Evolutionary conservation across 768 basidiomycete genomes (phyloP).

Genomic region (Pleurotus tuoliensis): DNA sequence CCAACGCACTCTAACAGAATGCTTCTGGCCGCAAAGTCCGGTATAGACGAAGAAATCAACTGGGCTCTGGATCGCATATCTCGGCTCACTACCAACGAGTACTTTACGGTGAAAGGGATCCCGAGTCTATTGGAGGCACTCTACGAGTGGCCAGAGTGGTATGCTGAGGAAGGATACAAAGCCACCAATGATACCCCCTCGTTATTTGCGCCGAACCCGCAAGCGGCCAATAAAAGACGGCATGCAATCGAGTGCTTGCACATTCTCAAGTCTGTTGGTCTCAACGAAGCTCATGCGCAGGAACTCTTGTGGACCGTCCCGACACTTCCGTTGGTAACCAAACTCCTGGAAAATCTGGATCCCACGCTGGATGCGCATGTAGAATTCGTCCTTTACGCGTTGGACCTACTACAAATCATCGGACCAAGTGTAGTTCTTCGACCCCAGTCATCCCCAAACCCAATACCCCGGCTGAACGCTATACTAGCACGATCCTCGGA

Average conservation of each 20-base stretch:
- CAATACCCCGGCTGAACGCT: constrained; percentile 52
- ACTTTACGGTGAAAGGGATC: constrained; percentile 66
- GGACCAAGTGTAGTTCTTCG: constrained; percentile 39
- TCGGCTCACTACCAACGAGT: constrained; percentile 74
- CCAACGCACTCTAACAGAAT: constrained; percentile 77
- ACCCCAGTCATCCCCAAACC: constrained; percentile 30
- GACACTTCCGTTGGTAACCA: constrained; percentile 63
- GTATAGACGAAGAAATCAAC: constrained; percentile 74
- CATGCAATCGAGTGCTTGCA: constrained; percentile 86
- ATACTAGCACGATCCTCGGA: constrained; percentile 61
- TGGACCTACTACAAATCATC: constrained; percentile 70
- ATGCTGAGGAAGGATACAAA: constrained; percentile 58
- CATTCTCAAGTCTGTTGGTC: constrained; percentile 81
- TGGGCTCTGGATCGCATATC: constrained; percentile 90
- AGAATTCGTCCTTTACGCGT: constrained; percentile 68
- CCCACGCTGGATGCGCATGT: constrained; percentile 59
- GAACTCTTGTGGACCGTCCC: constrained; percentile 57
- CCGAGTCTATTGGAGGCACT: constrained; percentile 81
- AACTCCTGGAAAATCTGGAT: constrained; percentile 59
- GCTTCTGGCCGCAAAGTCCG: constrained; percentile 84
- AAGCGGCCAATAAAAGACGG: constrained; percentile 51
- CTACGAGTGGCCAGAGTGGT: constrained; percentile 89
- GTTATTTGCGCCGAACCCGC: constrained; percentile 56
- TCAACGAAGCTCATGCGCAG: constrained; percentile 61
- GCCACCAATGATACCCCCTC: constrained; percentile 33